Evolutionary conservation across 257 asterid species (phyloP), one percentile per base, ranked within the genome.

Genomic region (Plectranthus barbatus): DNA sequence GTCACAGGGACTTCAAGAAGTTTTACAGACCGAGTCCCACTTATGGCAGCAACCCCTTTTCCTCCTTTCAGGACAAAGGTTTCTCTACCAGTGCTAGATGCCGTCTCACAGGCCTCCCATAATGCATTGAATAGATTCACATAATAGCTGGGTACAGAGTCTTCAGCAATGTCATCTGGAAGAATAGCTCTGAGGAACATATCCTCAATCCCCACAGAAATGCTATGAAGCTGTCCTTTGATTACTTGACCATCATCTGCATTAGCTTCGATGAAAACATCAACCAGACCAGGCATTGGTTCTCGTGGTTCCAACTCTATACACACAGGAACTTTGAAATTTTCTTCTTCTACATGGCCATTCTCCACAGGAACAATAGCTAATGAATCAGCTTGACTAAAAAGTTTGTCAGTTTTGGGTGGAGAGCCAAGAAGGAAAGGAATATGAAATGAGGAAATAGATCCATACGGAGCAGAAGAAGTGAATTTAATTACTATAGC

Each of bases 101-200:
- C 72, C 49, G 97, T 39, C 62, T 86, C 95, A 49, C 97, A 89
- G 37, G 95, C 95, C 79, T 89, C 98, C 98, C 98, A 92, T 64
- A 92, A 73, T 21, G 97, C 96, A 72, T 82, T 75, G 70, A 88
- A 92, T 19, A 92, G 74, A 36, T 84, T 82, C 52, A 73, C 67
- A 37, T 80, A 76, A 65, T 86, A 89, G 51, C 60, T 56, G n/a
- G 83, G 73, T 10, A 67, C 75, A 51, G 44, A 72, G 50, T 75
- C 89, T 71, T 66, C 78, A 19, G 75, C 62, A 52, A 83, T 64
- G 68, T 79, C 91, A 40, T 92, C 90, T 15, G 97, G 97, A 49
- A 77, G 74, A 69, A 80, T 73, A 61, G 91, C 87, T 79, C 77
- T 84, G 40, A 81, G 90, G 76, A 92, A 92, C 97, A 92, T 92